Percentiles rank a stretch among this genome's conserved stretches.
These are phyloP conservation scores for Diospyros lotus DNA, from an alignment of 148 eudicot species.

Conservation along the genomic window DNA sequence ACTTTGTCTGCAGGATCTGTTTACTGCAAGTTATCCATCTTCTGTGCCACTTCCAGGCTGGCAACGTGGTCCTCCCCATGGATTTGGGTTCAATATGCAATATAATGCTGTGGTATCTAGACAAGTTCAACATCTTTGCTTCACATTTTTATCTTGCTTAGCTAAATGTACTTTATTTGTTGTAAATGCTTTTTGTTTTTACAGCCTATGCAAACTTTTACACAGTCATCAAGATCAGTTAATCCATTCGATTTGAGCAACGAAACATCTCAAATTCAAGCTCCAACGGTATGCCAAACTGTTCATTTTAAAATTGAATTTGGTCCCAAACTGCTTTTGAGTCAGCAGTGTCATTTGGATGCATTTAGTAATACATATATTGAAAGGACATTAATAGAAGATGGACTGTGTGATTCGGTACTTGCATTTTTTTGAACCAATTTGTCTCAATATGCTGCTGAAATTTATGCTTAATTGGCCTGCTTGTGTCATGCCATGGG, in stretches of 20 bases:
- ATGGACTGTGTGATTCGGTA: background rate
- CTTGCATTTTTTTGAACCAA: background rate
- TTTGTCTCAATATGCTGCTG: background rate
- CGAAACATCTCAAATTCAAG: constrained; percentile 53
- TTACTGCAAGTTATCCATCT: constrained; percentile 58
- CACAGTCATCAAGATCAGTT: constrained; percentile 42
- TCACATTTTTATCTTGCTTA: background rate
- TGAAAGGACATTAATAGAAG: background rate
- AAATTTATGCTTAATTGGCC: background rate
- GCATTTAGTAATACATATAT: background rate
- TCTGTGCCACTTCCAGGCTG: constrained; percentile 65
- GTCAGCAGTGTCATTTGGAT: background rate
- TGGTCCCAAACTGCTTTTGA: background rate
- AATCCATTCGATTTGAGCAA: constrained; percentile 75
- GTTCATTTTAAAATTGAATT: background rate
- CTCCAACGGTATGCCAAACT: constrained; percentile 40
- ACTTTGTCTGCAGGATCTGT: constrained; percentile 60
- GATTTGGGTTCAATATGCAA: constrained; percentile 58
- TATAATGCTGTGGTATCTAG: constrained; percentile 59
- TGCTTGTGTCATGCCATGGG: too few relatives aligned
- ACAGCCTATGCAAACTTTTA: constrained; percentile 55
- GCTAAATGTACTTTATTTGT: background rate
- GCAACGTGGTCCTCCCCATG: constrained; percentile 56
- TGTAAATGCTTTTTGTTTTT: constrained; percentile 18
- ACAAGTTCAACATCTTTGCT: background rate